These are phyloP conservation scores for Hamigera avellanea DNA, from an alignment of 495 filamentous ascomycete species.

Conservation along the genomic window DNA sequence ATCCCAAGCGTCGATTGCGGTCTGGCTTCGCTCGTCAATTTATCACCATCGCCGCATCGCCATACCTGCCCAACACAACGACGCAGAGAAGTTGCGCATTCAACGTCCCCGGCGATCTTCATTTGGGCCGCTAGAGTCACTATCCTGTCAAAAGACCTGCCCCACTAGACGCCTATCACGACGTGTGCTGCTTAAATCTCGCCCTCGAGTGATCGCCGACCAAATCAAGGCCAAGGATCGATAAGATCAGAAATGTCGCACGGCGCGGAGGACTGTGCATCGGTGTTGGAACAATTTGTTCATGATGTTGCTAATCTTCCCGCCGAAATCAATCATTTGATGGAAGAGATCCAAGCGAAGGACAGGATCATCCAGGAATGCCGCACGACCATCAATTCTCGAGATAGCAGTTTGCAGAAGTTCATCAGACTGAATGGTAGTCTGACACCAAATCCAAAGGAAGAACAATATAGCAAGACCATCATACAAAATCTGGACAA, in stretches of 20 bases:
- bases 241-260: slow-evolving; percentile 19
- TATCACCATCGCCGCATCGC: no score
- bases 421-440: slow-evolving; percentile 80
- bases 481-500: slow-evolving; percentile 62
- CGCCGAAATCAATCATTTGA: slow-evolving; percentile 80
- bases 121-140: no score
- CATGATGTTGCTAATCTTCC: slow-evolving; percentile 86
- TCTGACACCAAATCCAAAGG: slow-evolving; percentile 72
- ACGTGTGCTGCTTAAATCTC: no score
- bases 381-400: slow-evolving; percentile 57
- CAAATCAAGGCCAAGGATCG: background rate
- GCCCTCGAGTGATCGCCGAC: background rate
- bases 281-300: slow-evolving; percentile 87
- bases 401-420: slow-evolving; percentile 77
- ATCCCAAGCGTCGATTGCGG: no score
- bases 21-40: no score
- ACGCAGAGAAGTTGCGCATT: no score
- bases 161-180: no score
- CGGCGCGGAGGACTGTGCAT: slow-evolving; percentile 61
- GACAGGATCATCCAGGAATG: slow-evolving; percentile 69
- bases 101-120: no score
- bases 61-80: no score
- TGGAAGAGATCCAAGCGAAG: slow-evolving; percentile 90
- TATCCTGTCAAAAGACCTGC: no score
- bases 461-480: slow-evolving; percentile 57